phyloP scores from a whole-genome alignment of 176 grass and related monocot species.

The Tillandsia fasciculata region DNA sequence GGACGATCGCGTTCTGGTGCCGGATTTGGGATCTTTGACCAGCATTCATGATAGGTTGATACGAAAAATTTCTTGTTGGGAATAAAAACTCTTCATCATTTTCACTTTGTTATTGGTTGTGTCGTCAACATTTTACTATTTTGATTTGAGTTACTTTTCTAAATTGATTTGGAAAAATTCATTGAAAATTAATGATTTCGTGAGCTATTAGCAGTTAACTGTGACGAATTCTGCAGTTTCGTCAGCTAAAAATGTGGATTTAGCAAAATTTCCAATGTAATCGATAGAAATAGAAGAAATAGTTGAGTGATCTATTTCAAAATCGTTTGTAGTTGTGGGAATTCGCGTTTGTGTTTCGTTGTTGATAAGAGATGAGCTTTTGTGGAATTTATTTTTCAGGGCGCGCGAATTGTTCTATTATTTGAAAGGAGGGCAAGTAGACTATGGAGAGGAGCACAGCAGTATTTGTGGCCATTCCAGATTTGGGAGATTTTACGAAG shows the following conservation, averaged over 20 bases:
- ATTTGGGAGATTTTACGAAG: slow-evolving; percentile 65
- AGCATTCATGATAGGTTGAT: slow-evolving; percentile 93
- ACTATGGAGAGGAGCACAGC: slow-evolving; percentile 88
- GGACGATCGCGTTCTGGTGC: slow-evolving; percentile 93
- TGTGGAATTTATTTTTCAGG: slow-evolving; percentile 28
- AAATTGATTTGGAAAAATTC: slow-evolving; percentile 7
- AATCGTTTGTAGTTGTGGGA: not conserved
- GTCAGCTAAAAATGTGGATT: too few relatives aligned
- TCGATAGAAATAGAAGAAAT: too few relatives aligned
- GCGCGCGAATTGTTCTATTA: slow-evolving; percentile 97
- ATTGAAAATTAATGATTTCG: too few relatives aligned
- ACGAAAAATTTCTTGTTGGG: not conserved
- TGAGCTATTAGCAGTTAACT: too few relatives aligned
- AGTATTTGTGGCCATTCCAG: slow-evolving; percentile 56
- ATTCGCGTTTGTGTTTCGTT: not conserved
- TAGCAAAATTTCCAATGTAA: too few relatives aligned
- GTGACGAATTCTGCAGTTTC: too few relatives aligned
- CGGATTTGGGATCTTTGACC: slow-evolving; percentile 95
- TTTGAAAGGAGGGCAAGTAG: slow-evolving; percentile 89
- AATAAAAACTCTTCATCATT: not conserved
- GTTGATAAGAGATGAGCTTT: not conserved
- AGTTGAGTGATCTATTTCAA: not conserved
- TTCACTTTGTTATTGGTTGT: not conserved
- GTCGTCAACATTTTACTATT: too few relatives aligned
- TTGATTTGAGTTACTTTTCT: slow-evolving; percentile 5